Evolutionary conservation across 352 stramenopile genomes (phyloP), one percentile per base, ranked within the genome.

Genomic region (Globisporangium polare): DNA sequence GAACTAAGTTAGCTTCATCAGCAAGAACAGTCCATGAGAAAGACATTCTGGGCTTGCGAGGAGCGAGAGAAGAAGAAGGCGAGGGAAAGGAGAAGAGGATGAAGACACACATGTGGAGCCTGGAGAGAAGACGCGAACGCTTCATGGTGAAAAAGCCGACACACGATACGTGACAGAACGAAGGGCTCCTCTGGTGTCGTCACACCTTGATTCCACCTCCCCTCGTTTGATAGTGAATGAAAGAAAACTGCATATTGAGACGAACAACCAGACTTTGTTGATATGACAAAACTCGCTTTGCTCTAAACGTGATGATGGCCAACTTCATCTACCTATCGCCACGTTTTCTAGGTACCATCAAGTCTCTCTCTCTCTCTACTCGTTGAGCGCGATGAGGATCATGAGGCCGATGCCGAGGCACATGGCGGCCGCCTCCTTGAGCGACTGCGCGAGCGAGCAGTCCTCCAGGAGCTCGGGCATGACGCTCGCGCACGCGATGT

Each of bases 391-490:
- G 58, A 95, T 92, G 62, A 91, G 54, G 35, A 85, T 56, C 86
- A 95, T 95, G 42, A 95, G 77, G 0, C 71, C 79, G 52, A 95
- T 80, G 39, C 86, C 79, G 4, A 77, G 65, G 67, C 71, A 80
- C 80, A 93, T 89, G 55, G 84, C 80, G 2, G 72, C 66, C 24
- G 71, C 69, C 65, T 95, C 83, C 54, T 89, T 86, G 9, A 90
- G 51, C 37, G 80, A 91, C 67, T 92, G 81, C 31, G 31, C 55
- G 13, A 95, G 58, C 45, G 83, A 92, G 37, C 83, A 90, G 64
- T 93, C 84, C 58, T 96, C 84, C 31, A 98, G 73, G 37, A 97
- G 71, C 67, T 98, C 86, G 7, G 93, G 90, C 69, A 98, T 86
- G 51, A 98, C 92, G 51, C 83, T 96, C 26, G 84, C 81, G 55